Evolutionary conservation across 2,329 filamentous ascomycete species (phyloP).

Genomic region (Ophiostoma fasciatum): DNA sequence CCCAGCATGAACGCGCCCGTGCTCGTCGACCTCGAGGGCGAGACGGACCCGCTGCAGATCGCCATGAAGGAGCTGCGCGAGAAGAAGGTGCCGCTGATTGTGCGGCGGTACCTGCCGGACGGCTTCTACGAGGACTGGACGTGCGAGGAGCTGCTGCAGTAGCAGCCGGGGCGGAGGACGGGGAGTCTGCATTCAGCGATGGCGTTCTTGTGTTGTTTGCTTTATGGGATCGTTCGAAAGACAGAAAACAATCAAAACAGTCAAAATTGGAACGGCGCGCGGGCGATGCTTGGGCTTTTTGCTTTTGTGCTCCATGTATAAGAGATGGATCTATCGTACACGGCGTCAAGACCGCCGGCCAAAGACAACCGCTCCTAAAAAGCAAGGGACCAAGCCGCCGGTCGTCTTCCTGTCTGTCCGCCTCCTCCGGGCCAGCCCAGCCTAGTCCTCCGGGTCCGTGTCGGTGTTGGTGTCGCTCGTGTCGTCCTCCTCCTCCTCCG

Average conservation of each 20-base stretch:
- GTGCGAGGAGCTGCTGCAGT: conserved; percentile 79
- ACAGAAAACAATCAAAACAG: too few relatives aligned
- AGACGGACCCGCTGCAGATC: conserved; percentile 94
- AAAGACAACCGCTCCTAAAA: too few relatives aligned
- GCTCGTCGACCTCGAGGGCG: conserved; percentile 88
- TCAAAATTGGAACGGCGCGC: too few relatives aligned
- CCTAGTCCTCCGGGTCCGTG: conserved; percentile 45
- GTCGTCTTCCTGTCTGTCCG: too few relatives aligned
- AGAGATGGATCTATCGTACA: too few relatives aligned
- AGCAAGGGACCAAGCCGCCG: too few relatives aligned
- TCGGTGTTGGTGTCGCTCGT: conserved; percentile 56
- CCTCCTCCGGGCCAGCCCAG: too few relatives aligned
- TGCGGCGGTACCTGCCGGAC: conserved; percentile 89
- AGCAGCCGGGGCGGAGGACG: not conserved
- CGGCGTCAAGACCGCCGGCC: too few relatives aligned
- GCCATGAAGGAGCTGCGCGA: conserved; percentile 93
- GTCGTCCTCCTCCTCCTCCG: conserved; percentile 55
- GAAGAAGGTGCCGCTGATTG: conserved; percentile 96
- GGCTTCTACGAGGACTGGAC: conserved; percentile 99
- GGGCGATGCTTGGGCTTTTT: too few relatives aligned
- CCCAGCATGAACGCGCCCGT: conserved; percentile 91
- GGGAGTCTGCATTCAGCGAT: conserved; percentile 13
- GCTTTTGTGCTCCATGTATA: too few relatives aligned
- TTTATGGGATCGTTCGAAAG: too few relatives aligned
- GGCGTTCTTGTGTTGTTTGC: conserved; percentile 9